Conservation (phyloP, 208 protist species). For the Novymonas esmeraldas region DNA sequence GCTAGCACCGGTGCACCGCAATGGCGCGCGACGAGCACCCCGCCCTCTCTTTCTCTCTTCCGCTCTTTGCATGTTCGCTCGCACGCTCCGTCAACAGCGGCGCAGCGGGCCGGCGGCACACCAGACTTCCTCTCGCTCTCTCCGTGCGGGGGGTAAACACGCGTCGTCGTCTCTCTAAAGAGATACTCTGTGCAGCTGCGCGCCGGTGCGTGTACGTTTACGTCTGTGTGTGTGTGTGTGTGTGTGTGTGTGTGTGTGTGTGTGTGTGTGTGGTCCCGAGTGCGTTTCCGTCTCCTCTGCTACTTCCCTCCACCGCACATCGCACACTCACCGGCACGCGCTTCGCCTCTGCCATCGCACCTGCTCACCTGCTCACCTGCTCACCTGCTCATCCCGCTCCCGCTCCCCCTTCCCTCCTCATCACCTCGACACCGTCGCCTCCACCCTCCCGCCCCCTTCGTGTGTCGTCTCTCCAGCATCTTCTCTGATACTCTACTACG, state of each 20-base stretch:
- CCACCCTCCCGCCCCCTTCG: background rate
- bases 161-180: too few species aligned
- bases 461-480: background rate
- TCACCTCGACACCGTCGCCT: background rate
- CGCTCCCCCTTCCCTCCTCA: background rate
- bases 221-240: background rate
- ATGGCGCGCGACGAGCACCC: too few species aligned
- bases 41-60: too few species aligned
- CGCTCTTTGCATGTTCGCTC: too few species aligned
- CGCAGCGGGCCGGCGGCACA: too few species aligned
- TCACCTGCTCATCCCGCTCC: background rate
- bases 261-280: background rate
- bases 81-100: too few species aligned
- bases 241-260: background rate
- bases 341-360: background rate
- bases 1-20: too few species aligned
- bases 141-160: too few species aligned
- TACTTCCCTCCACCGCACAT: background rate
- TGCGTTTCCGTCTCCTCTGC: background rate
- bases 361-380: background rate
- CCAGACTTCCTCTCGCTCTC: too few species aligned
- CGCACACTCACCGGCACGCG: background rate
- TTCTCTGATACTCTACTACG: background rate
- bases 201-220: background rate
- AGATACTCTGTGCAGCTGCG: too few species aligned